phyloP scores from a whole-genome alignment of 2,329 filamentous ascomycete genomes.

The Acephala macrosclerotiorum region DNA sequence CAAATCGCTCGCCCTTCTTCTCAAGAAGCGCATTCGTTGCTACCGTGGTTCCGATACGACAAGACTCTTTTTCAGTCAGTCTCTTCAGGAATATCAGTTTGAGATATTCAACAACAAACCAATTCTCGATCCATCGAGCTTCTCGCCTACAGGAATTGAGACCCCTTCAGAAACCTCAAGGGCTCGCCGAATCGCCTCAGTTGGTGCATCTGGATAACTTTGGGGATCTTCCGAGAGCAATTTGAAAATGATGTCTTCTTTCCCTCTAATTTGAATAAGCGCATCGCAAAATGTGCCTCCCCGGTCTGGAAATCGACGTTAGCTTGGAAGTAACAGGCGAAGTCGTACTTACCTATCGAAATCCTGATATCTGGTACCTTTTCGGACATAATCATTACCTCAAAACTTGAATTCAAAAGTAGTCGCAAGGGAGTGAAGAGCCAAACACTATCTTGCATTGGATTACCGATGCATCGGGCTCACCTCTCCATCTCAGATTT shows the following conservation, averaged over 20 bases:
- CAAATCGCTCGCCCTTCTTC: constrained; percentile 73
- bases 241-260: not conserved
- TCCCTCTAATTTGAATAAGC: not conserved
- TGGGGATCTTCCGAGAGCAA: not conserved
- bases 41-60: constrained; percentile 78
- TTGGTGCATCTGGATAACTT: not conserved
- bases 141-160: not conserved
- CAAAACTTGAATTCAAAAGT: no score
- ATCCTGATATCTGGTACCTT: no score
- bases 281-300: not conserved
- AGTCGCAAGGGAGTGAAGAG: no score
- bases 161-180: not conserved
- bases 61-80: not conserved
- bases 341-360: no score
- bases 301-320: not conserved
- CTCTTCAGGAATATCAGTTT: no score
- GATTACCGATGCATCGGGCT: no score
- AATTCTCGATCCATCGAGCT: not conserved
- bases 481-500: no score
- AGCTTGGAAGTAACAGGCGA: no score
- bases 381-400: no score
- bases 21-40: constrained; percentile 78
- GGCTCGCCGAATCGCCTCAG: not conserved
- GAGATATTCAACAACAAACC: no score
- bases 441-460: no score